Conservation (phyloP, 192 early-diverging fungal species). For the Coemansia erecta region DNA sequence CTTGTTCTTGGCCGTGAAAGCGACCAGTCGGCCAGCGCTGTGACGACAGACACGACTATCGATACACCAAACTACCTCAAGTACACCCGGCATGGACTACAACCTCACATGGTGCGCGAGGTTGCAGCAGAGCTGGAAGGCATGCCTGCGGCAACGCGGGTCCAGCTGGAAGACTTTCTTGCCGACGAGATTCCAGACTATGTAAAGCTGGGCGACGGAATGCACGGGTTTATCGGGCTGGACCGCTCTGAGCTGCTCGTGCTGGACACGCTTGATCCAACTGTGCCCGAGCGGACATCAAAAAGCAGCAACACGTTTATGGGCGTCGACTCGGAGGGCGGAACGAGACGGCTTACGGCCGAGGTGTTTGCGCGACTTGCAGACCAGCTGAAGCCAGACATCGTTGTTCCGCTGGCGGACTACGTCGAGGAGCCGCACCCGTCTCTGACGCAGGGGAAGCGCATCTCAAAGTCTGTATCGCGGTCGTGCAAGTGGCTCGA, state of each 20-base stretch:
- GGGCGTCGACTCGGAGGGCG: constrained; percentile 44
- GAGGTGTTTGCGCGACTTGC: constrained; percentile 28
- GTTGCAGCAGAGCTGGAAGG: constrained; percentile 31
- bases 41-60: neutral
- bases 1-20: constrained; percentile 20
- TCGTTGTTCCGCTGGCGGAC: constrained; percentile 44
- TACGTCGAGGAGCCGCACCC: constrained; percentile 40
- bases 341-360: constrained; percentile 28
- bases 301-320: constrained; percentile 37
- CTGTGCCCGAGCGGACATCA: constrained; percentile 13
- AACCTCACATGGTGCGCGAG: constrained; percentile 51
- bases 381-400: constrained; percentile 32
- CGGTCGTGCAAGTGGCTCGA: constrained; percentile 48
- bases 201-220: constrained; percentile 11
- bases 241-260: constrained; percentile 23
- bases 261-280: constrained; percentile 45
- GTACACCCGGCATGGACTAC: constrained; percentile 48
- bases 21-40: neutral
- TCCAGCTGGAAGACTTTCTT: constrained; percentile 51
- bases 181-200: constrained; percentile 14
- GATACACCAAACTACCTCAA: constrained; percentile 42
- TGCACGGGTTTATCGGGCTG: constrained; percentile 31
- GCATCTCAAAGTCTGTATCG: constrained; percentile 46
- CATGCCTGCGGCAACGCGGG: constrained; percentile 36
- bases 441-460: constrained; percentile 42